Percentiles rank a stretch among this genome's conserved stretches.
Evolutionary conservation across 2,329 filamentous ascomycete genomes (phyloP).

Genomic region (Arthrobotrys sinensis): DNA sequence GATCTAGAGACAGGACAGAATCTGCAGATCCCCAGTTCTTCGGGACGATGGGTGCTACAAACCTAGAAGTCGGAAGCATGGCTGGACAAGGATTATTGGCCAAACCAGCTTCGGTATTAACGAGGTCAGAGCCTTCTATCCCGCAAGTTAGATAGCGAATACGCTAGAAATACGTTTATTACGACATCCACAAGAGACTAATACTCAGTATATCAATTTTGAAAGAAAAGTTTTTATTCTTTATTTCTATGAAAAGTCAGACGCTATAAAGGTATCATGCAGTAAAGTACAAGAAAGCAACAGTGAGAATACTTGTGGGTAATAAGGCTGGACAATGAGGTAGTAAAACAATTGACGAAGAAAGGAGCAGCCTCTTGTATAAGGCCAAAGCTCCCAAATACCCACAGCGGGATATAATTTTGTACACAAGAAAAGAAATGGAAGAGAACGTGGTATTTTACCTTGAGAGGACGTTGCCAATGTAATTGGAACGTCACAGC

Average conservation of each 20-base stretch:
- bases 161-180: not conserved
- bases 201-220: not conserved
- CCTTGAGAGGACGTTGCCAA: not conserved
- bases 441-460: not conserved
- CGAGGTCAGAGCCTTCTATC: too few species aligned
- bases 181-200: not conserved
- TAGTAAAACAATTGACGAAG: constrained; percentile 39
- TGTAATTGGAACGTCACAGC: not conserved
- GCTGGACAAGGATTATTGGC: not conserved
- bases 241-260: constrained; percentile 29
- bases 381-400: not conserved
- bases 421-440: constrained; percentile 24
- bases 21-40: not conserved
- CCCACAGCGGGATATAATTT: constrained; percentile 29
- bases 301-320: not conserved
- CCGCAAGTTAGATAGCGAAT: too few species aligned
- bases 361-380: not conserved
- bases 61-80: not conserved
- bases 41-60: not conserved
- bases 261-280: constrained; percentile 55
- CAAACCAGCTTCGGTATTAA: not conserved
- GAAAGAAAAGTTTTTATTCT: constrained; percentile 19
- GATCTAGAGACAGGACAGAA: not conserved
- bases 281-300: constrained; percentile 34
- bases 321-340: constrained; percentile 1